Evolutionary conservation across 83 land plant genomes (phyloP), one percentile per base, ranked within the genome.

Genomic region (Picea abies): DNA sequence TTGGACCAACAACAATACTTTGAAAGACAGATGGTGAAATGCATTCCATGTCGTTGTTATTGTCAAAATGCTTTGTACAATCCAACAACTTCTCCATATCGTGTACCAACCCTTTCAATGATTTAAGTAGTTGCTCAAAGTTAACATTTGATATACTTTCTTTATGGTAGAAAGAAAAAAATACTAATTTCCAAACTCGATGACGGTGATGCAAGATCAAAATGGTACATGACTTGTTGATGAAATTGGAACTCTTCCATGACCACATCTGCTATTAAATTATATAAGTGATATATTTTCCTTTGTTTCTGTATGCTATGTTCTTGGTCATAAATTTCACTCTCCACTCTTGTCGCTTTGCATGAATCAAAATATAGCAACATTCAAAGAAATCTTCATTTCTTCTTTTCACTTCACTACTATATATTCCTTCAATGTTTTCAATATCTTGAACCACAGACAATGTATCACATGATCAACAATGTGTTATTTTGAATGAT

Each of bases 71-170:
- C 78, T 75, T 60, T 47, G 78, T 44, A 19, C 47, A 11, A 49
- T 75, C 56, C 78, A 75, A 75, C 78, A 75, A 47, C 25, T 75
- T 75, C 58, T 75, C 78, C 60, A 44, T 44, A 58, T 75, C 78
- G 0, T 75, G 78, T 58, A 75, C 78, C 60, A 49, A 75, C 78
- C 78, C n/a, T n/a, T n/a, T n/a, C n/a, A n/a, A n/a, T n/a, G n/a
- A n/a, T n/a, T n/a, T n/a, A 44, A 73, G 77, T 44, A 73, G 77
- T 14, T 44, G 25, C 22, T 73, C 47, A 56, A 73, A 73, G 22
- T 29, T 44, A 23, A 73, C 4, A 73, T 0, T 44, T 44, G 77
- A n/a, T 44, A 73, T 22, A 44, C 12, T n/a, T 73, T 73, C 56
- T 20, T 44, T 22, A 44, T 44, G 35, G 22, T 73, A 73, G n/a